Base-by-base conservation (phyloP, 192 early-diverging fungal species). In the Coemansia sp. region DNA sequence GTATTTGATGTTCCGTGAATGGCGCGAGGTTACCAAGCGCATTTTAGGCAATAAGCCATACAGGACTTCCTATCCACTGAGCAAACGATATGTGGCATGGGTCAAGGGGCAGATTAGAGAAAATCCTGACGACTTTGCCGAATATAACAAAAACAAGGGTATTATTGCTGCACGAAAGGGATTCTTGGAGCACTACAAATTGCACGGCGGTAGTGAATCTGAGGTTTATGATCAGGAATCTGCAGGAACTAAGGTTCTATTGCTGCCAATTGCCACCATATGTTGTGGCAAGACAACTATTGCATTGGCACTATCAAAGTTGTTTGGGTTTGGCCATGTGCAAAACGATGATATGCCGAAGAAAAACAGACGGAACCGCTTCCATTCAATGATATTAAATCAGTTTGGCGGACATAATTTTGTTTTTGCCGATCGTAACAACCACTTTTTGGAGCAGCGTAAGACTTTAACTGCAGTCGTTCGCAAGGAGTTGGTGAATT, bases 1-100 rank as follows among this genome's bases (percentile, higher is more conserved):
- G 0, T 98, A 98, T 56, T 72, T 97, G 32, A 89, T 95, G 87
- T 98, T 91, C 80, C 87, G 94, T 24, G 96, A 98, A 59, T 98
- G 95, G 92, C 86, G 96, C n/a, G 95, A 97, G 66, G 67, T 95
- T 6, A 98, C 96, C 9, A 90, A 88, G 66, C 61, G 59, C 19
- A 59, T 94, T 0, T 64, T 92, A 7, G 32, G 54, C 7, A 75
- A 75, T 10, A 74, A 78, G 36, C 63, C 86, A 3, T 79, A 71
- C 62, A 74, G 78, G 31, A 76, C 74, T 42, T 64, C 55, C 6
- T 89, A 89, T 57, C 75, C 75, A 9, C 68, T 94, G 33, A 93
- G 87, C 39, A 75, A 82, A 58, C 59, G 76, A 20, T 98, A 98
- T 66, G 84, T 84, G 20, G 81, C 86, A 1, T 98, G 94, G 92